A percentile compares a stretch with the other conserved stretches of the same genome.
phyloP scores from a whole-genome alignment of 768 basidiomycete genomes.

The Kwoniella dendrophila region DNA sequence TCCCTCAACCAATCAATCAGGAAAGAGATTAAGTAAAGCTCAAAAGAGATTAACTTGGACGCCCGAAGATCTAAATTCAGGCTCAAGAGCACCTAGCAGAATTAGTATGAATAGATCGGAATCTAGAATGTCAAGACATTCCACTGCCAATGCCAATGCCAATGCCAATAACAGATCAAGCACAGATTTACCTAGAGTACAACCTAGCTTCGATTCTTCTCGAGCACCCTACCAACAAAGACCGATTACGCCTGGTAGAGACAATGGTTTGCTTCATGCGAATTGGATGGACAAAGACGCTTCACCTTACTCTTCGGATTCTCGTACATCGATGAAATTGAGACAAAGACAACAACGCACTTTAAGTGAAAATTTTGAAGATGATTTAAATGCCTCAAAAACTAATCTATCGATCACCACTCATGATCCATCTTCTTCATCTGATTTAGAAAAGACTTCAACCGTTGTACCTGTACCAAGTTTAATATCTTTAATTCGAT shows the following conservation, averaged over 20 bases:
- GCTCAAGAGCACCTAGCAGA: slow-evolving; percentile 16
- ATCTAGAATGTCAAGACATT: slow-evolving; percentile 15
- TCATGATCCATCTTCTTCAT: background rate
- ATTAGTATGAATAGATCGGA: slow-evolving; percentile 13
- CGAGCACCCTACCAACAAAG: background rate
- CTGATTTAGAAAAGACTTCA: background rate
- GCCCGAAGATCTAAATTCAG: slow-evolving; percentile 22
- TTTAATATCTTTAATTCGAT: slow-evolving; percentile 35
- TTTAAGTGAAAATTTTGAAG: slow-evolving; percentile 30
- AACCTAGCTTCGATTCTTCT: slow-evolving; percentile 11
- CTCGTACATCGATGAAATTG: background rate
- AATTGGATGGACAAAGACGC: slow-evolving; percentile 9
- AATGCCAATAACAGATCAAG: slow-evolving; percentile 1
- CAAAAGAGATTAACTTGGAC: slow-evolving; percentile 41
- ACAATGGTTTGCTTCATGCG: slow-evolving; percentile 2
- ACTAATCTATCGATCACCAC: slow-evolving; percentile 16
- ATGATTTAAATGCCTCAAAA: slow-evolving; percentile 32
- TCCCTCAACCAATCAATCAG: background rate
- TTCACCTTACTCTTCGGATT: background rate
- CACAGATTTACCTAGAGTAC: background rate
- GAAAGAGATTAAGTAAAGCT: slow-evolving; percentile 22
- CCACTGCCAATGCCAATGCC: background rate
- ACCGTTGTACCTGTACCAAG: slow-evolving; percentile 11
- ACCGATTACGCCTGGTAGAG: background rate
- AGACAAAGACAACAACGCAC: slow-evolving; percentile 19